Evolutionary conservation across 805 yeast species (phyloP).

Genomic region (Barnettozyma siamensis): DNA sequence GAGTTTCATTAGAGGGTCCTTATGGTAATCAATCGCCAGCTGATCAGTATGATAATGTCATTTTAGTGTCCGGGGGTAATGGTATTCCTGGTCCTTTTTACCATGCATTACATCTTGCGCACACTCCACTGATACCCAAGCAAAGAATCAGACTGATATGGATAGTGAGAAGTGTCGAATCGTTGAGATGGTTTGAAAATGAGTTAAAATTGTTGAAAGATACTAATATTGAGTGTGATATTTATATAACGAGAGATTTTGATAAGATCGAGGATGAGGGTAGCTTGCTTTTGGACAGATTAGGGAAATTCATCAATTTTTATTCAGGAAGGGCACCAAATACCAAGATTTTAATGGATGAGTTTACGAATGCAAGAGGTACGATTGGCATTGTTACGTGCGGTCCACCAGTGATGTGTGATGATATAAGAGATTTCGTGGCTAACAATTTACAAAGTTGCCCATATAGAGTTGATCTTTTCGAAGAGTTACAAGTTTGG

Average conservation of each 20-base stretch:
- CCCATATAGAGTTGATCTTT: slow-evolving; percentile 55
- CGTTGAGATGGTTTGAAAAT: slow-evolving; percentile 43
- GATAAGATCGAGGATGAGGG: slow-evolving; percentile 3
- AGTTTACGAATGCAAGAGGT: slow-evolving; percentile 35
- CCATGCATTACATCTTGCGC: slow-evolving; percentile 30
- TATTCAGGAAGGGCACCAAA: slow-evolving; percentile 44
- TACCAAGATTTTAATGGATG: slow-evolving; percentile 32
- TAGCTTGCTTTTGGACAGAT: slow-evolving; percentile 5
- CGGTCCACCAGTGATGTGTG: slow-evolving; percentile 63
- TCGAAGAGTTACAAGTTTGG: slow-evolving; percentile 77
- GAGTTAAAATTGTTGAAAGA: slow-evolving; percentile 28
- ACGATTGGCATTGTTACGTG: slow-evolving; percentile 52
- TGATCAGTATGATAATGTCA: slow-evolving; percentile 32
- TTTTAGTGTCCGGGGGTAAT: slow-evolving; percentile 46
- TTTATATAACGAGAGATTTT: slow-evolving; percentile 36
- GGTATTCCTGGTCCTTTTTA: slow-evolving; percentile 49
- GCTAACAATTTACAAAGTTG: slow-evolving; percentile 36
- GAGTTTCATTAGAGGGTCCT: slow-evolving; percentile 55
- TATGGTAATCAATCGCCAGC: slow-evolving; percentile 44
- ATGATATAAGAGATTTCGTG: slow-evolving; percentile 44
- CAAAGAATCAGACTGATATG: slow-evolving; percentile 48
- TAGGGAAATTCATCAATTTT: slow-evolving; percentile 27
- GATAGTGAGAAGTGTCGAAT: slow-evolving; percentile 50
- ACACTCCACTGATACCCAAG: slow-evolving; percentile 20
- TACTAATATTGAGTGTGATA: slow-evolving; percentile 29